Evolutionary conservation across 225 moss, liverwort and hornwort genomes (phyloP).

Genomic region (Bryoerythrophyllum caledonicum): DNA sequence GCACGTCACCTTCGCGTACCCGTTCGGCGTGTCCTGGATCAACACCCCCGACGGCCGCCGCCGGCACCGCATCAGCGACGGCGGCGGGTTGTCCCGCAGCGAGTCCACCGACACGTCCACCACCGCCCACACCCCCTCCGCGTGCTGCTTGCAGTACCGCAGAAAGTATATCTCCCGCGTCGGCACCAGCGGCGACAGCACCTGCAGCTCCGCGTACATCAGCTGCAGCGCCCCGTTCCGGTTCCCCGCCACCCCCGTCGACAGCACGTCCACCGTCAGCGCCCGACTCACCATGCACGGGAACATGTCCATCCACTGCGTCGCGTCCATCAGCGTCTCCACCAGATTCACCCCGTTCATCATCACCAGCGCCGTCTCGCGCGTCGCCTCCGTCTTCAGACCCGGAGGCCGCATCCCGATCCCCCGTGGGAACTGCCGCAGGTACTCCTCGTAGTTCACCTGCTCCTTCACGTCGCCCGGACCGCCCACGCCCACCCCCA

Average conservation of each 20-base stretch:
- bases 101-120: slow-evolving; percentile 75
- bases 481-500: slow-evolving; percentile 19
- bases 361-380: slow-evolving; percentile 79
- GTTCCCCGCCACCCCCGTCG: slow-evolving; percentile 64
- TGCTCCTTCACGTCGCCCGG: slow-evolving; percentile 38
- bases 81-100: slow-evolving; percentile 69
- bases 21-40: slow-evolving; percentile 87
- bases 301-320: slow-evolving; percentile 93
- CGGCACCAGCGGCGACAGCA: slow-evolving; percentile 79
- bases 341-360: slow-evolving; percentile 81
- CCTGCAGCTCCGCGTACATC: slow-evolving; percentile 94
- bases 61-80: slow-evolving; percentile 85
- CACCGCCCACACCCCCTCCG: slow-evolving; percentile 61
- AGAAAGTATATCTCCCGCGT: slow-evolving; percentile 86
- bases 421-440: slow-evolving; percentile 75
- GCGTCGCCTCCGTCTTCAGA: slow-evolving; percentile 85
- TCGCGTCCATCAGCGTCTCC: slow-evolving; percentile 78
- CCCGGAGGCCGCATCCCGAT: slow-evolving; percentile 80
- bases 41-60: slow-evolving; percentile 84
- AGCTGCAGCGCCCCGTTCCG: slow-evolving; percentile 82
- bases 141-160: slow-evolving; percentile 90
- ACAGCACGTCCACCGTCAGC: slow-evolving; percentile 78
- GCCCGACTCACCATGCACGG: slow-evolving; percentile 90
- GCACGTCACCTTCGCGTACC: slow-evolving; percentile 84
- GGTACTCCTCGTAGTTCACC: slow-evolving; percentile 81